A percentile compares a stretch with the other conserved stretches of the same genome.
Conservation (phyloP, 805 yeast species). For the Metschnikowia kofuensis region DNA sequence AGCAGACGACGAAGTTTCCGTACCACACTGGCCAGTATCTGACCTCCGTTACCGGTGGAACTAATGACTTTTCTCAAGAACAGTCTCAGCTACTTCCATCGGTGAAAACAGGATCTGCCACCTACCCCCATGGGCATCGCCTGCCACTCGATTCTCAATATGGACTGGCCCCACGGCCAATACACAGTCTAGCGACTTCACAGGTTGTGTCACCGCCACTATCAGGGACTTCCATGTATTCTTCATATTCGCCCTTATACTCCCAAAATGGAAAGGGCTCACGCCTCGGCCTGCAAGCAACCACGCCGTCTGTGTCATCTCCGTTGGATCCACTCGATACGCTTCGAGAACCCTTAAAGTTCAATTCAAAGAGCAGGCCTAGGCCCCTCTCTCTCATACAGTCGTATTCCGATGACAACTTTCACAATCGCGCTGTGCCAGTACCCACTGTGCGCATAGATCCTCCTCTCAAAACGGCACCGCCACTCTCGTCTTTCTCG, state of each 20-base stretch:
- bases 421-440: slow-evolving; percentile 5
- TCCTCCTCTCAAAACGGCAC: slow-evolving; percentile 24
- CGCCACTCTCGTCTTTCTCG: slow-evolving; percentile 19
- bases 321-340: slow-evolving; percentile 1
- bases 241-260: neutral
- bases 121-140: too few relatives aligned
- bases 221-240: neutral
- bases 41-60: neutral
- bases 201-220: neutral
- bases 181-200: neutral
- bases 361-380: slow-evolving; percentile 40
- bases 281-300: neutral
- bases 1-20: neutral
- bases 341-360: slow-evolving; percentile 20
- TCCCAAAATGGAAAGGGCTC: neutral
- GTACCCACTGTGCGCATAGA: slow-evolving; percentile 4
- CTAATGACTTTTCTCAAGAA: neutral
- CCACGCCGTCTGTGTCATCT: neutral
- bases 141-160: neutral
- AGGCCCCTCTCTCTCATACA: slow-evolving; percentile 37
- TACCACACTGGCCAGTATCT: neutral
- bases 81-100: neutral
- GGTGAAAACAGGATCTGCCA: neutral
- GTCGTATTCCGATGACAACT: slow-evolving; percentile 23
- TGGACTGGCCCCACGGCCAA: neutral